Evolutionary conservation across 768 basidiomycete species (phyloP).

Genomic region (Tephrocybe rancida): DNA sequence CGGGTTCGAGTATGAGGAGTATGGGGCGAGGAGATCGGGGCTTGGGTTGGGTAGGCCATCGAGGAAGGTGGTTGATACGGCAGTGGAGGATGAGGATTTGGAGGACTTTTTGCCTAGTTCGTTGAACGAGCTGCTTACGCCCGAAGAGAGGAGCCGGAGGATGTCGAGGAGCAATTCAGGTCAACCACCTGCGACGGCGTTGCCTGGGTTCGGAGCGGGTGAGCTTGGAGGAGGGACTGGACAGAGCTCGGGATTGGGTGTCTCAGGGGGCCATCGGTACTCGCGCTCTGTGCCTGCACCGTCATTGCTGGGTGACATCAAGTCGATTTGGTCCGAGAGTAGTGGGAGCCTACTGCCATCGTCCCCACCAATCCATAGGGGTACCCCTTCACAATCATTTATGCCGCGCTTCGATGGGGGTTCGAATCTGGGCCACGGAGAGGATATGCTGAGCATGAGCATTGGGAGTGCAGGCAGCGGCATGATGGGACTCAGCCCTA

Average conservation of each 20-base stretch:
- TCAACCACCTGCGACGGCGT: slow-evolving; percentile 27
- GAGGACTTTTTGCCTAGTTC: slow-evolving; percentile 91
- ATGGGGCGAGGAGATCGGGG: slow-evolving; percentile 19
- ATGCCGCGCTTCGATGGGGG: too few relatives aligned
- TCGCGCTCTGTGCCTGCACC: slow-evolving; percentile 83
- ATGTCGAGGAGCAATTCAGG: slow-evolving; percentile 76
- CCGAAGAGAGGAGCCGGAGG: slow-evolving; percentile 80
- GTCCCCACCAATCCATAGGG: slow-evolving; percentile 40
- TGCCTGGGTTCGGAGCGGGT: slow-evolving; percentile 17
- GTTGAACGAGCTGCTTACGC: slow-evolving; percentile 86
- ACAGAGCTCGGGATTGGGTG: slow-evolving; percentile 24
- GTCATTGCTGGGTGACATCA: slow-evolving; percentile 72
- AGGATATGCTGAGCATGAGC: slow-evolving; percentile 38
- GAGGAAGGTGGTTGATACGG: slow-evolving; percentile 29
- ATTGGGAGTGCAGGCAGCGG: slow-evolving; percentile 33
- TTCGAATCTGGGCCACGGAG: slow-evolving; percentile 27
- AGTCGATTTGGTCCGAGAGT: slow-evolving; percentile 79
- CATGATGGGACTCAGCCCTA: slow-evolving; percentile 54
- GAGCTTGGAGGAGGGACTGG: slow-evolving; percentile 9
- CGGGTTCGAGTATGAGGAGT: slow-evolving; percentile 43
- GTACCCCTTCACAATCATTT: slow-evolving; percentile 56
- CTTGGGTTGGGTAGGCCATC: slow-evolving; percentile 17
- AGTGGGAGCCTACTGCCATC: slow-evolving; percentile 26
- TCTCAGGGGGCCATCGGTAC: slow-evolving; percentile 69
- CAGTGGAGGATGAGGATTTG: slow-evolving; percentile 73